These are phyloP conservation scores for Exsudoporus frostii DNA, from an alignment of 768 basidiomycete species.

Conservation along the genomic window DNA sequence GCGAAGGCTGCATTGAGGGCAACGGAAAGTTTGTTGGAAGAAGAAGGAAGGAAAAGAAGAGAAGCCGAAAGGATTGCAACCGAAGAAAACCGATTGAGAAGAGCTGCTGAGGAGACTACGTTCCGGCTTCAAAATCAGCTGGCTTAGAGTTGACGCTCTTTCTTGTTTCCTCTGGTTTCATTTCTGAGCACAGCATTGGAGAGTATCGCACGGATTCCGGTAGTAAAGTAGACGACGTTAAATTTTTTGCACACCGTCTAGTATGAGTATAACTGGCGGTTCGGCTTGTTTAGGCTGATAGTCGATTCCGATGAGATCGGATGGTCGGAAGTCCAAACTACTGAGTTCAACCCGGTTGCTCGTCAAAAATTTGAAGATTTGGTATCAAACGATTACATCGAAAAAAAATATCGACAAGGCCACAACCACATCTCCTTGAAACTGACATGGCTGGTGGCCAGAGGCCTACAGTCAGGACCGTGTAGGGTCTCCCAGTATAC, in stretches of 20 bases:
- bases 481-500: conserved; percentile 6
- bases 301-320: not conserved
- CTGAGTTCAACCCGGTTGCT: not conserved
- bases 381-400: conserved; percentile 7
- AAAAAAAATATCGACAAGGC: conserved; percentile 1
- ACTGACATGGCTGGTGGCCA: conserved; percentile 19
- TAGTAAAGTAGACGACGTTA: conserved; percentile 9
- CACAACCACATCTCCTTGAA: not conserved
- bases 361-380: not conserved
- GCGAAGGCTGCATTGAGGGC: conserved; percentile 52
- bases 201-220: not conserved
- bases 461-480: conserved; percentile 49
- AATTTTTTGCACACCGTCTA: not conserved
- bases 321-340: not conserved
- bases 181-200: not conserved
- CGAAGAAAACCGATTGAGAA: conserved; percentile 46
- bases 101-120: conserved; percentile 50
- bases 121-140: conserved; percentile 32
- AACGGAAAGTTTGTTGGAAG: conserved; percentile 57
- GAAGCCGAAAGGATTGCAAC: conserved; percentile 54
- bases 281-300: no score
- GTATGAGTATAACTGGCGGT: no score
- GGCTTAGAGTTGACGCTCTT: not conserved
- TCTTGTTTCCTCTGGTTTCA: not conserved
- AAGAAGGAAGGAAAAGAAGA: conserved; percentile 54